Evolutionary conservation across 768 basidiomycete species (phyloP).

Genomic region (Lepiota brunneoincarnata): DNA sequence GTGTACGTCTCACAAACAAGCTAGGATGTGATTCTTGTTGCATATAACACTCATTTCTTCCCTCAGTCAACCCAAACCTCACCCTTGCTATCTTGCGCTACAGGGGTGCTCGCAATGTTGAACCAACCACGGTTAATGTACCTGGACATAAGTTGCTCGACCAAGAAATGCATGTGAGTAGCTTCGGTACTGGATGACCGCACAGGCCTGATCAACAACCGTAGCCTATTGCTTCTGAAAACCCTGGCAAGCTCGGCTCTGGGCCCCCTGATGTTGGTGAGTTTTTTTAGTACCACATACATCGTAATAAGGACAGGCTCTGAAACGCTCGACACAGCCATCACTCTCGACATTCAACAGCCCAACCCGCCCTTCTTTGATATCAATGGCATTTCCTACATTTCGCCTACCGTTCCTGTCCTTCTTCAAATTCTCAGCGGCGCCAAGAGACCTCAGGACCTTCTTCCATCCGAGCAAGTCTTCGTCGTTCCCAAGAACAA

Average conservation of each 20-base stretch:
- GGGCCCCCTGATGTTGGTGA: conserved; percentile 10
- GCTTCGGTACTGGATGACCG: background rate
- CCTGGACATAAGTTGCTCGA: conserved; percentile 14
- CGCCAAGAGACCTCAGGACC: background rate
- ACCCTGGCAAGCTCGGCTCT: conserved; percentile 3
- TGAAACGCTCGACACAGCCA: background rate
- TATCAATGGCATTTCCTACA: conserved; percentile 8
- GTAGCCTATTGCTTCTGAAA: conserved; percentile 14
- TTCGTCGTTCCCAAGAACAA: conserved; percentile 5
- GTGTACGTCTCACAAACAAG: background rate
- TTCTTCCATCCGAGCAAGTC: conserved; percentile 7
- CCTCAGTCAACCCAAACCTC: conserved; percentile 26
- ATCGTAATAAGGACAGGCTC: too few relatives aligned
- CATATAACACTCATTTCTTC: background rate
- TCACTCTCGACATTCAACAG: background rate
- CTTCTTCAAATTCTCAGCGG: conserved; percentile 12
- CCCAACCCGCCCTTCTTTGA: conserved; percentile 10
- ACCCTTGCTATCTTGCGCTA: conserved; percentile 43
- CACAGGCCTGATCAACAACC: conserved; percentile 9
- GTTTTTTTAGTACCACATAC: too few relatives aligned
- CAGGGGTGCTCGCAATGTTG: conserved; percentile 31
- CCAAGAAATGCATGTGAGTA: conserved; percentile 4
- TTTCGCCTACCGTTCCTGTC: conserved; percentile 3
- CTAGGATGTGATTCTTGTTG: background rate
- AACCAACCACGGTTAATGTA: conserved; percentile 26